phyloP scores from a whole-genome alignment of 768 basidiomycete genomes.

The Naematelia encephala region DNA sequence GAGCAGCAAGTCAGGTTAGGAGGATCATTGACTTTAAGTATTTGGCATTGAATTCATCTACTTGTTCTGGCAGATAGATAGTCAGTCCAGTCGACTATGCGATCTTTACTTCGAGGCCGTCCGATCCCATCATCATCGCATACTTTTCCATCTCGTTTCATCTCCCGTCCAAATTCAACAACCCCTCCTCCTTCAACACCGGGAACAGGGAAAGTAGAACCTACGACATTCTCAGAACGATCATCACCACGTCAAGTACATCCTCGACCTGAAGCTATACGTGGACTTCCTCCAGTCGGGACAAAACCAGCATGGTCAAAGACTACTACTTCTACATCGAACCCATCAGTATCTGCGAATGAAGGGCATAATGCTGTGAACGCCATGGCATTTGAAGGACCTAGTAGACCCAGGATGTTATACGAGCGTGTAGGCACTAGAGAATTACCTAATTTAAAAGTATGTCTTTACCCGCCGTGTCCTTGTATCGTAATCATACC shows the following conservation, averaged over 20 bases:
- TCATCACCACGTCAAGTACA: constrained; percentile 31
- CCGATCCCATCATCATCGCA: background rate
- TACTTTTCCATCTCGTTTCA: background rate
- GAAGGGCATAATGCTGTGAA: background rate
- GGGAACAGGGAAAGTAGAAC: constrained; percentile 18
- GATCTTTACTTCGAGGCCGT: background rate
- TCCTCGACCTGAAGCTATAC: constrained; percentile 29
- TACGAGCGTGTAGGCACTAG: constrained; percentile 42
- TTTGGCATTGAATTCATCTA: too few species aligned
- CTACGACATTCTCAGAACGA: constrained; percentile 37
- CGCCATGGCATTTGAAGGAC: constrained; percentile 38
- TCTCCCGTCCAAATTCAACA: background rate
- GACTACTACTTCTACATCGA: background rate
- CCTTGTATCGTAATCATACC: background rate
- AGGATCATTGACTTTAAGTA: too few species aligned
- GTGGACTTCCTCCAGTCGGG: constrained; percentile 25
- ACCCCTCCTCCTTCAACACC: background rate
- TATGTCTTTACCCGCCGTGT: too few species aligned
- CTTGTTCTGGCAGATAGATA: too few species aligned
- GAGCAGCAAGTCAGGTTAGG: too few species aligned
- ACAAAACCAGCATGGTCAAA: constrained; percentile 9
- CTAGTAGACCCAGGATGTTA: constrained; percentile 43
- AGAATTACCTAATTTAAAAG: constrained; percentile 40
- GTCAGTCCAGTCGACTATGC: background rate
- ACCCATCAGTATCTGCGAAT: background rate